These are phyloP conservation scores for Physcomitrellopsis africana DNA, from an alignment of 225 moss, liverwort and hornwort species.

Conservation along the genomic window DNA sequence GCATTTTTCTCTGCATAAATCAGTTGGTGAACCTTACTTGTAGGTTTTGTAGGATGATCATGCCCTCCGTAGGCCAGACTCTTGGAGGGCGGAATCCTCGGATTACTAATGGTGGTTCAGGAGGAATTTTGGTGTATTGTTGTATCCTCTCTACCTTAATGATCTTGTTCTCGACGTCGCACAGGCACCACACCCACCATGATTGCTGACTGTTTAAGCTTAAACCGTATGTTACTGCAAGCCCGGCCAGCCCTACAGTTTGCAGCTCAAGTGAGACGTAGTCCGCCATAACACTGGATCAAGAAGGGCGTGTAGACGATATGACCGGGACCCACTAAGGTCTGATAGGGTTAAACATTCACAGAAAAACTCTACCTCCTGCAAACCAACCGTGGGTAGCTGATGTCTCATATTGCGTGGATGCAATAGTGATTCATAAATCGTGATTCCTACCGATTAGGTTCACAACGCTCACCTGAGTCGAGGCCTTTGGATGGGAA, in stretches of 20 bases:
- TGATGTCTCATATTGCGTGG: no score
- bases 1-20: background rate
- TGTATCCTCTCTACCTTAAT: constrained; percentile 81
- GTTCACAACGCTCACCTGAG: constrained; percentile 38
- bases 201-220: constrained; percentile 67
- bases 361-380: background rate
- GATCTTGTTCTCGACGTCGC: constrained; percentile 75
- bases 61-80: constrained; percentile 69
- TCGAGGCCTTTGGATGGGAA: constrained; percentile 63
- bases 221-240: constrained; percentile 68
- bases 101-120: constrained; percentile 72
- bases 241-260: constrained; percentile 55
- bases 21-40: constrained; percentile 42
- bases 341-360: background rate
- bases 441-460: no score
- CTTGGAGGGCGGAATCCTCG: constrained; percentile 64
- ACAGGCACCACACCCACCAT: constrained; percentile 69
- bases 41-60: constrained; percentile 65
- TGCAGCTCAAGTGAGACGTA: background rate
- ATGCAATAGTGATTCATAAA: no score
- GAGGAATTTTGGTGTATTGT: constrained; percentile 61
- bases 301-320: background rate
- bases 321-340: background rate
- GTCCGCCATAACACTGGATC: background rate
- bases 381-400: no score